Conservation (phyloP, 371 early-diverging fungal species). For the Dinochytrium kinnereticum region DNA sequence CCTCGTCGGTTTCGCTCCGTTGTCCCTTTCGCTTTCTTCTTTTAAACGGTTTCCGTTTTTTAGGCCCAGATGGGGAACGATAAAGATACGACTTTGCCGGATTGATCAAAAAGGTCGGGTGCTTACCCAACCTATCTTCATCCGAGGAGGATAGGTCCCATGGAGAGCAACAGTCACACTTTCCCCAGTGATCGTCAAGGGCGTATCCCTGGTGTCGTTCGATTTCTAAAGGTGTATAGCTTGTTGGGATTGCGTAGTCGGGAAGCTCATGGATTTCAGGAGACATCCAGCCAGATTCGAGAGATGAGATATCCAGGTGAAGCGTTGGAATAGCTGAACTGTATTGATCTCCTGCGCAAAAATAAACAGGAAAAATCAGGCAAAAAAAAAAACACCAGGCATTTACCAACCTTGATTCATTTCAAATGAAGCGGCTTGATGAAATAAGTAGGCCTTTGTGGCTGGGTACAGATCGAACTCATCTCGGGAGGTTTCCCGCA, state of each 20-base stretch:
- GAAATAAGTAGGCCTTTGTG: background rate
- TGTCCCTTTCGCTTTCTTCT: too few species aligned
- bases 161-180: background rate
- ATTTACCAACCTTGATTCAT: too few species aligned
- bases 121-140: background rate
- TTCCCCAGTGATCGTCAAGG: conserved; percentile 3
- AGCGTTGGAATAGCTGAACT: background rate
- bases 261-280: background rate
- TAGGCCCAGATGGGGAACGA: too few species aligned
- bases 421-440: too few species aligned
- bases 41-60: too few species aligned
- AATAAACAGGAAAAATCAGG: background rate
- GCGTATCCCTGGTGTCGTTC: background rate
- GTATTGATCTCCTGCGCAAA: background rate
- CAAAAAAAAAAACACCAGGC: background rate
- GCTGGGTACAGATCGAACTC: background rate
- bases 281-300: background rate
- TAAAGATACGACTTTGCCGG: too few species aligned
- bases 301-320: background rate
- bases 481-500: background rate
- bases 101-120: too few species aligned
- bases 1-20: too few species aligned
- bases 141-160: background rate
- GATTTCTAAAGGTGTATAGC: background rate
- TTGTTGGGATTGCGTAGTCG: background rate